Base-by-base conservation (phyloP, 768 basidiomycete species). In the Coprinopsis strossmayeri region DNA sequence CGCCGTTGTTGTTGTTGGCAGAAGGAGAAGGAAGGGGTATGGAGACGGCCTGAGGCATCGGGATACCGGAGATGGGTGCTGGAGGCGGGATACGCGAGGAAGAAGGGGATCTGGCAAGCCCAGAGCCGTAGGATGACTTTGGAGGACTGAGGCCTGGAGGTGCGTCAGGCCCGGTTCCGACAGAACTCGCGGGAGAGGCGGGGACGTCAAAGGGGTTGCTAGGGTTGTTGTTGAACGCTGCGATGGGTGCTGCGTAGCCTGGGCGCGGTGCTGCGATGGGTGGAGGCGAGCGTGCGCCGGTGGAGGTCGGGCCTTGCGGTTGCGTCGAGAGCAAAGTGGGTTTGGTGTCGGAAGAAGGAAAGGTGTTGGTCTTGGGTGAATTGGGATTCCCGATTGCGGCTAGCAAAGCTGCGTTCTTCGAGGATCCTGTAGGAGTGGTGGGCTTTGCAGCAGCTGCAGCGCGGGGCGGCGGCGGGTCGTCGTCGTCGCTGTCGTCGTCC, bases 181-280 rank as follows among this genome's bases (percentile, higher is more conserved):
- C 9, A 25, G n/a, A 11, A 25, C 15, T 38, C 10, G 37, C 9
- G 9, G 37, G 37, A 5, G 40, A 42, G 17, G 5, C 9, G 10
- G 62, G 54, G 4, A 58, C 46, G 11, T 60, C 58, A 24, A 66
- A 64, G 0, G 66, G 64, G 52, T 63, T 65, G n/a, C n/a, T n/a
- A n/a, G n/a, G n/a, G n/a, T n/a, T n/a, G n/a, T n/a, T n/a, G 34
- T 62, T 55, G 13, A 55, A 75, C 1, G 78, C 82, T 12, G 82
- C 69, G 24, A 87, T 76, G 27, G 82, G 82, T 2, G 83, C 78
- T 25, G 83, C 77, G 55, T 89, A 89, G 4, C 87, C 86, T 2
- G 87, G 86, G 30, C 74, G 74, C 21, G 86, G 87, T 2, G 84
- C 80, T 2, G 79, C 84, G 53, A 88, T 78, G 7, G 74, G 70